A percentile compares a stretch with the other conserved stretches of the same genome.
Conservation (phyloP, 257 asterid genomes). For the Apocynum venetum region DNA sequence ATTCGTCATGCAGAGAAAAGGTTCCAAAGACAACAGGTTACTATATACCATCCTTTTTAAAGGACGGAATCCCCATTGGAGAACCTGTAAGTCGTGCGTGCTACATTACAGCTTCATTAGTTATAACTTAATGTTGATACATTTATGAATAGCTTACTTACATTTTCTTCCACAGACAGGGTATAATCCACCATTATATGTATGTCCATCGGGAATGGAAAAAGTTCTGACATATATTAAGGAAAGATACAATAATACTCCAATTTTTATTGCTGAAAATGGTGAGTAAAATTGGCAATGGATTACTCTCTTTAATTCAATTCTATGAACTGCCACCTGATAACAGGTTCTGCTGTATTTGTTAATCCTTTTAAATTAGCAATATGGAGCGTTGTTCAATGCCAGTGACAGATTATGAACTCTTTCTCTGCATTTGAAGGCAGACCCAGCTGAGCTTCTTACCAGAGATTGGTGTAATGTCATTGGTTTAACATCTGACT, state of each 20-base stretch:
- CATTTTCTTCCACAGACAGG: constrained; percentile 22
- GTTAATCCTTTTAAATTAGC: no score
- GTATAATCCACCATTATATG: constrained; percentile 1
- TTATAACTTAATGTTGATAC: neutral
- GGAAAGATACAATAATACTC: constrained; percentile 51
- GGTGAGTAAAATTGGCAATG: constrained; percentile 27
- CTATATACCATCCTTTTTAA: neutral
- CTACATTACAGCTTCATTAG: constrained; percentile 6
- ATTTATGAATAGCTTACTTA: neutral
- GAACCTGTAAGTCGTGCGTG: neutral
- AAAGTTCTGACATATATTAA: constrained; percentile 36
- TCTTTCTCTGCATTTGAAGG: no score
- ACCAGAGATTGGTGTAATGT: neutral
- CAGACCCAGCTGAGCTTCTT: neutral
- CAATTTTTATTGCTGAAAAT: constrained; percentile 49
- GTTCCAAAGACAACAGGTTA: constrained; percentile 2
- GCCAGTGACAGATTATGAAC: no score
- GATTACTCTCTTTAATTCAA: neutral
- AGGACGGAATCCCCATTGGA: constrained; percentile 12
- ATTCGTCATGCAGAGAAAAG: constrained; percentile 33
- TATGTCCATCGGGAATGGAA: constrained; percentile 6
- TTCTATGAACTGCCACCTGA: neutral
- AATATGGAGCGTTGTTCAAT: no score
- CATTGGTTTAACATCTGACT: neutral
- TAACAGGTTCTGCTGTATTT: no score